A percentile compares a stretch with the other conserved stretches of the same genome.
Evolutionary conservation across 2,329 filamentous ascomycete genomes (phyloP).

Genomic region (Neospermospora avenae): DNA sequence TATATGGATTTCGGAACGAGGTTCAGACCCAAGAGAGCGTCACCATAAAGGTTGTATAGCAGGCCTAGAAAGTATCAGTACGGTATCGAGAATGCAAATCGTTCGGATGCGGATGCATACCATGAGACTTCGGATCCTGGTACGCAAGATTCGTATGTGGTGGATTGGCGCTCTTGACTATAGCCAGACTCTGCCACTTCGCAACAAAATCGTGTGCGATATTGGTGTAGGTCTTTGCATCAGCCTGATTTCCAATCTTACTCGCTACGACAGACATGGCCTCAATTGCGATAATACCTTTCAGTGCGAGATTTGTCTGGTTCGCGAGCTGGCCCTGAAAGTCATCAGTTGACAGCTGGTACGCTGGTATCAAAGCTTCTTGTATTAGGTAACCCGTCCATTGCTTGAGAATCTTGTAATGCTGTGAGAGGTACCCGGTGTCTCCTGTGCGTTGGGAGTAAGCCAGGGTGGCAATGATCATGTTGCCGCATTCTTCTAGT

Average conservation of each 20-base stretch:
- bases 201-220: conserved; percentile 68
- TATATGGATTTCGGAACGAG: conserved; percentile 74
- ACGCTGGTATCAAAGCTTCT: conserved; percentile 68
- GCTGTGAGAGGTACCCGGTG: conserved; percentile 55
- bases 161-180: conserved; percentile 58
- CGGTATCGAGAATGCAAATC: neutral
- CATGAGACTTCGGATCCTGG: conserved; percentile 52
- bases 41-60: conserved; percentile 82
- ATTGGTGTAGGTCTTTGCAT: conserved; percentile 55
- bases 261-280: conserved; percentile 72
- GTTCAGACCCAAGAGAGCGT: conserved; percentile 73
- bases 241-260: conserved; percentile 54
- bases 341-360: conserved; percentile 80
- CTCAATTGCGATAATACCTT: conserved; percentile 79
- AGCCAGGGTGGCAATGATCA: conserved; percentile 80
- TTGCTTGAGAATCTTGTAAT: conserved; percentile 70
- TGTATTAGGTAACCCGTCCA: conserved; percentile 77
- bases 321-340: conserved; percentile 77
- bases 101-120: conserved; percentile 3
- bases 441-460: conserved; percentile 56
- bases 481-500: conserved; percentile 75
- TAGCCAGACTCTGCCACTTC: conserved; percentile 69
- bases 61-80: conserved; percentile 28
- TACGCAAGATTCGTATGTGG: conserved; percentile 78
- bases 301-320: conserved; percentile 79